Percentiles rank a stretch among this genome's conserved stretches.
Evolutionary conservation across 1,284 basidiomycete genomes (phyloP).

Genomic region (Mixia osmundae): DNA sequence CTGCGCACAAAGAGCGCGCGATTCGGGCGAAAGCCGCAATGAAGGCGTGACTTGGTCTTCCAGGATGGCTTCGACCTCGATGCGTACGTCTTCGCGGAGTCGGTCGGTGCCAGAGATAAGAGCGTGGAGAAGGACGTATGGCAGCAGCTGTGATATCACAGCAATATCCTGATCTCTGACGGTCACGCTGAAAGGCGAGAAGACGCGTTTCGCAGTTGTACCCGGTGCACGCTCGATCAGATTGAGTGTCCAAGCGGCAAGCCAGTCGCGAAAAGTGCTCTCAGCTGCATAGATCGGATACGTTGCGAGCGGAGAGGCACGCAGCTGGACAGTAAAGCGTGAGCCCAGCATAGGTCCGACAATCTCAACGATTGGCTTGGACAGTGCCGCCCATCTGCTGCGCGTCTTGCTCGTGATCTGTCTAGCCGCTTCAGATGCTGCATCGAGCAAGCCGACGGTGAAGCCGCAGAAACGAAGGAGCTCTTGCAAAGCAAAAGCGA

Average conservation of each 20-base stretch:
- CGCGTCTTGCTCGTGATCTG: conserved; percentile 40
- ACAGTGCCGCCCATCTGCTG: conserved; percentile 49
- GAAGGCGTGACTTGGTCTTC: conserved; percentile 52
- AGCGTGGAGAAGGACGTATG: conserved; percentile 71
- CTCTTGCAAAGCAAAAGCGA: conserved; percentile 85
- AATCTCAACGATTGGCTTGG: conserved; percentile 66
- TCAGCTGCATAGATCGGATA: conserved; percentile 52
- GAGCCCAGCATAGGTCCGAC: conserved; percentile 54
- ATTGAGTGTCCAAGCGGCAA: conserved; percentile 67
- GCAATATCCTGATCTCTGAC: conserved; percentile 71
- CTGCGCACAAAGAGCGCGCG: conserved; percentile 32
- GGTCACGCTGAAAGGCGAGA: conserved; percentile 52
- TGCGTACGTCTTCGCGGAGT: conserved; percentile 40
- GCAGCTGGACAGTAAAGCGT: conserved; percentile 2
- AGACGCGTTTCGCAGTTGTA: conserved; percentile 36
- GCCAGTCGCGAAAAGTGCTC: conserved; percentile 81
- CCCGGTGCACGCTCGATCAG: conserved; percentile 32
- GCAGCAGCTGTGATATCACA: conserved; percentile 71
- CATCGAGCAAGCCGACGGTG: conserved; percentile 39
- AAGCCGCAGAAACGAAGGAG: conserved; percentile 73
- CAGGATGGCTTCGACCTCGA: conserved; percentile 59
- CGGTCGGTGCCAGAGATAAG: conserved; percentile 48
- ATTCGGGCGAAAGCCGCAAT: conserved; percentile 48
- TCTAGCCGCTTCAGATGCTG: conserved; percentile 19
- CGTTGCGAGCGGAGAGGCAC: not conserved